Base-by-base conservation (phyloP, 441 rosid genomes). In the Mallotus japonicus region DNA sequence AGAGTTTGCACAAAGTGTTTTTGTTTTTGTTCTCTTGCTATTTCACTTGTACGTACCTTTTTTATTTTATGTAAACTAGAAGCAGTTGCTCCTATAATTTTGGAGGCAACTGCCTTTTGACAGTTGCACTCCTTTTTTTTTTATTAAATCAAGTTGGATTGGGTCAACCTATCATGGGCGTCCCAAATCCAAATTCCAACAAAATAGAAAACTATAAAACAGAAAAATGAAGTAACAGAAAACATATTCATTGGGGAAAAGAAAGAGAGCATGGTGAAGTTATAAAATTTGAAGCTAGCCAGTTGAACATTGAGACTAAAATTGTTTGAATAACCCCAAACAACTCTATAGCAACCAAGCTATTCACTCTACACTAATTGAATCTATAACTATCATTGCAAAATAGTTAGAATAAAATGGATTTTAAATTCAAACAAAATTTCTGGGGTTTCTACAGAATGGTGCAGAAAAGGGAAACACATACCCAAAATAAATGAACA, bases 401-500 rank as follows among this genome's bases (percentile, higher is more conserved):
- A 24, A 7, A 63, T 1, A 17, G 19, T n/a, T n/a, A 17, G 4
- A n/a, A 11, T 10, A 22, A 22, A 42, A 50, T 42, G 28, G 40
- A 64, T 17, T 19, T 15, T 59, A 22, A 8, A 14, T 5, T 56
- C 40, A n/a, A 8, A 24, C 3, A 44, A 42, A 10, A 16, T 4
- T 16, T 6, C 9, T 19, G 42, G 51, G n/a, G 8, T 53, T 46
- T 51, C 50, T 50, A 65, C 10, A 40, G 40, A 64, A 73, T 2
- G 73, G 6, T 13, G 65, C 20, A 24, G 42, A 20, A 66, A 64
- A 53, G 44, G 24, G 46, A 16, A 63, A 34, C 14, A 65, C 86
- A 72, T 90, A 92, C 96, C 87, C 90, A 92, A 75, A 95, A 92
- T 28, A 28, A 28, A 77, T 90, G 90, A 72, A 87, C 55, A 67